Conservation (phyloP, 192 early-diverging fungal species). For the Rhizophagus sp. region DNA sequence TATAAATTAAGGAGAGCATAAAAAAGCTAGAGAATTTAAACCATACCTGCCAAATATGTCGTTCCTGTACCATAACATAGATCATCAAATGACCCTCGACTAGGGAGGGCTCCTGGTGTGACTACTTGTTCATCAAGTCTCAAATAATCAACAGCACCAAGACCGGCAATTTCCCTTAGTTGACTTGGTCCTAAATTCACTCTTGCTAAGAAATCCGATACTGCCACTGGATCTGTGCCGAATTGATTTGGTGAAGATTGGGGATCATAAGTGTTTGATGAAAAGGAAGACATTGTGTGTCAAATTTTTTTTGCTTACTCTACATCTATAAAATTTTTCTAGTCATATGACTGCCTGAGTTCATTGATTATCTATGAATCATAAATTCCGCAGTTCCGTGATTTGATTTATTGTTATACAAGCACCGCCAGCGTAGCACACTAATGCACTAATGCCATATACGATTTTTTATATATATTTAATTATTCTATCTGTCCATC, state of each 20-base stretch:
- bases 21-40: neutral
- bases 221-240: conserved; percentile 4
- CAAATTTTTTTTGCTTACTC: neutral
- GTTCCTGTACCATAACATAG: conserved; percentile 84
- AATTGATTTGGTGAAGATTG: neutral
- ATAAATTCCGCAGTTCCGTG: no score
- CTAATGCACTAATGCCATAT: no score
- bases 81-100: conserved; percentile 78
- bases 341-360: neutral
- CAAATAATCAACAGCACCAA: conserved; percentile 58
- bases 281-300: neutral
- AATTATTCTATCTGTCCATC: no score
- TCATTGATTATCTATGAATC: no score
- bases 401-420: no score
- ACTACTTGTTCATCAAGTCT: conserved; percentile 43
- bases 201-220: conserved; percentile 16
- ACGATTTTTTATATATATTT: no score
- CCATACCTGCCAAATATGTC: conserved; percentile 68
- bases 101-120: conserved; percentile 54
- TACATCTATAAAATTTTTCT: neutral
- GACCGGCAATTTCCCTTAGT: conserved; percentile 41
- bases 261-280: neutral
- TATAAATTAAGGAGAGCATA: neutral
- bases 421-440: no score
- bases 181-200: conserved; percentile 15